Base-by-base conservation (phyloP, 75 land plant genomes). In the Cunninghamia lanceolata region DNA sequence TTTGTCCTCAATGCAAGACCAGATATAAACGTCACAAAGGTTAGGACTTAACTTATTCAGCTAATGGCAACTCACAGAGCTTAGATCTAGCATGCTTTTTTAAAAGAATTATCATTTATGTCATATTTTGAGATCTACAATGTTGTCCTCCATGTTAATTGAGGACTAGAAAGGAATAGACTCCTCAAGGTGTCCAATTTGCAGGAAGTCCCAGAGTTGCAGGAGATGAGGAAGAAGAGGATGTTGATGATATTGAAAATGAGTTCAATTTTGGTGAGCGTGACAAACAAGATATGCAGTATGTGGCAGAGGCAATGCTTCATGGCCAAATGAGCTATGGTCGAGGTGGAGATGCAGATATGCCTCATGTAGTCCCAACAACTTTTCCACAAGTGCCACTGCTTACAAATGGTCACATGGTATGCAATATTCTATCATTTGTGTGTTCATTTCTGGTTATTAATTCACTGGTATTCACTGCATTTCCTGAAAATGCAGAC, bases 1-100 rank as follows among this genome's bases (percentile, higher is more conserved):
- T 91, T 47, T 96, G 98, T 38, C 98, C 98, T 5, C 96, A 93
- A 78, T 96, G 98, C 92, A 96, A 93, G 54, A 96, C 98, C 79
- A 87, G 98, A 77, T 95, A 89, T 86, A 95, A 92, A 90, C 94
- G 98, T 25, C 94, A 89, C 85, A 96, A 91, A 91, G 97, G 97
- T 94, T 17, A 59, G 85, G 0, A 54, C 32, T 68, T 81, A 14
- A 40, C 47, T n/a, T 82, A 35, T 40, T 40, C 28, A 82, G 30
- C 32, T 4, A 82, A n/a, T 40, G 5, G 40, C 30, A 25, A 40
- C 40, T 38, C 35, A 40, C 46, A n/a, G 47, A 25, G 38, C 47
- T 82, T 40, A 43, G n/a, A 82, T 40, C 46, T n/a, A 10, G 11
- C n/a, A 11, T 63, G 19, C 1, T 17, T 78, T 35, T 35, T 32